Conservation (phyloP, 345 rosid genomes). For the Rhodamnia argentea region DNA sequence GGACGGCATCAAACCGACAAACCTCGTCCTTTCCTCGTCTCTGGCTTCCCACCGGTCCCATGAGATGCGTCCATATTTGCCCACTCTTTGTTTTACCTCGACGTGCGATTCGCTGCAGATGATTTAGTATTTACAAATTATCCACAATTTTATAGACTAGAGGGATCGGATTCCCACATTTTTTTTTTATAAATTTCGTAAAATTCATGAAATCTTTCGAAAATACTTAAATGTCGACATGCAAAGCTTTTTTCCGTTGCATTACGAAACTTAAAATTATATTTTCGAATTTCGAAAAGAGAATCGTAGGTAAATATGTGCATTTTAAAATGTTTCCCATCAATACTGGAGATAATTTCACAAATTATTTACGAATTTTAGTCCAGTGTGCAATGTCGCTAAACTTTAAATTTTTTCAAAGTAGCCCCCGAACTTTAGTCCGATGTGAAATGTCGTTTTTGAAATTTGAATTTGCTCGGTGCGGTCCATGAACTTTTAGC, state of each 20-base stretch:
- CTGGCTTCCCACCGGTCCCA: neutral
- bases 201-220: too few relatives aligned
- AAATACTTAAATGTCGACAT: too few relatives aligned
- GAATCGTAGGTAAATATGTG: neutral
- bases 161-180: neutral
- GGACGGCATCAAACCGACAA: neutral
- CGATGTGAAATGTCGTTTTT: rapidly evolving
- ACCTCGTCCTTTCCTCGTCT: neutral
- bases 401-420: neutral
- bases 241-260: neutral
- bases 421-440: rapidly evolving
- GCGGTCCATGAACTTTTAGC: rapidly evolving
- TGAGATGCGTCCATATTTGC: neutral
- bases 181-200: too few relatives aligned
- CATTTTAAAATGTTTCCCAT: neutral
- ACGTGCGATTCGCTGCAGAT: neutral
- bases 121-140: neutral
- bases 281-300: neutral
- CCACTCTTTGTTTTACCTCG: neutral
- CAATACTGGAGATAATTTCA: neutral
- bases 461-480: neutral
- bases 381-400: rapidly evolving
- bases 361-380: neutral
- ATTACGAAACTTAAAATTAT: neutral
- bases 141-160: neutral